These are phyloP conservation scores for Lachancea mirantina DNA, from an alignment of 805 yeast genomes.

Conservation along the genomic window DNA sequence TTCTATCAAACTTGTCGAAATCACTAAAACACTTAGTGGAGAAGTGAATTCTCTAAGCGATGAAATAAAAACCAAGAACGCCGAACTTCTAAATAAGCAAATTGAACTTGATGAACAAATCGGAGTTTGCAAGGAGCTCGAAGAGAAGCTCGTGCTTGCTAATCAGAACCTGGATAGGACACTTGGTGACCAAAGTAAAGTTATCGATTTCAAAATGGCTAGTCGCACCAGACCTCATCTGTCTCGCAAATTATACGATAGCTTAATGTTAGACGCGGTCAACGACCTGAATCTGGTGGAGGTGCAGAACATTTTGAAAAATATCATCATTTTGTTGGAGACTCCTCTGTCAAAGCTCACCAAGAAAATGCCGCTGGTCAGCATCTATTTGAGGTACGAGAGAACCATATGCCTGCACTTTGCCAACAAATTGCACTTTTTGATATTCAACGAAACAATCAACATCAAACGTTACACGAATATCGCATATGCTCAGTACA, in stretches of 20 bases:
- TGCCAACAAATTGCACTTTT: constrained; percentile 27
- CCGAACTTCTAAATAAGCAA: background rate
- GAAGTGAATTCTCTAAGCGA: no score
- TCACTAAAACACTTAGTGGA: no score
- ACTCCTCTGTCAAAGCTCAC: constrained; percentile 29
- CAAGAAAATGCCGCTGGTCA: constrained; percentile 23
- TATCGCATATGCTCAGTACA: constrained; percentile 18
- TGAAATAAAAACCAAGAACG: constrained; percentile 2
- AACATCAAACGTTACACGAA: constrained; percentile 19
- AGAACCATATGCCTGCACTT: constrained; percentile 27
- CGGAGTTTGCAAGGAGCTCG: no score
- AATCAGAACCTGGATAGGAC: no score
- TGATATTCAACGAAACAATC: constrained; percentile 27
- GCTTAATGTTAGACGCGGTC: constrained; percentile 22
- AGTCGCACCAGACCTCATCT: constrained; percentile 24
- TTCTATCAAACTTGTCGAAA: no score
- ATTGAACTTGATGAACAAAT: no score
- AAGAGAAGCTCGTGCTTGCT: no score
- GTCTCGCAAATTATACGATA: constrained; percentile 14
- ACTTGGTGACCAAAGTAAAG: no score
- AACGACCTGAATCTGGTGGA: constrained; percentile 26
- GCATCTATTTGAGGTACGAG: constrained; percentile 21
- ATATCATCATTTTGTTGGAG: constrained; percentile 27
- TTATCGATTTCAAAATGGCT: constrained; percentile 19
- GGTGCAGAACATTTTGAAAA: constrained; percentile 32